Conservation (phyloP, 768 basidiomycete species). For the Hydnum rufescens region DNA sequence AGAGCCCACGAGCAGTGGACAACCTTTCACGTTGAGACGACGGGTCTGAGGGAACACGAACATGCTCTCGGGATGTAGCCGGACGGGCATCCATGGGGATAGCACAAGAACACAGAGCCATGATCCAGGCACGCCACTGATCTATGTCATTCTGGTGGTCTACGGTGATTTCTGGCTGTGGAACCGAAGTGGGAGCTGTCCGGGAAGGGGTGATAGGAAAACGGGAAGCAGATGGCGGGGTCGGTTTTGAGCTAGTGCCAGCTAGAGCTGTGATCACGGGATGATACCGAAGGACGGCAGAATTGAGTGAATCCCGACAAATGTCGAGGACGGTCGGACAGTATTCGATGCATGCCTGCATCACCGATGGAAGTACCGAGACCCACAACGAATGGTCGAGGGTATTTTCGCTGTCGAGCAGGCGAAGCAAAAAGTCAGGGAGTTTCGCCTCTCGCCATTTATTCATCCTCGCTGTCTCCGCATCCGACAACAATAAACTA, state of each 20-base stretch:
- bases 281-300: constrained; percentile 50
- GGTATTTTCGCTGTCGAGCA: constrained; percentile 50
- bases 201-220: constrained; percentile 6
- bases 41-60: constrained; percentile 47
- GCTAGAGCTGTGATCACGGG: constrained; percentile 52
- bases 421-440: constrained; percentile 37
- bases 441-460: constrained; percentile 35
- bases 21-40: constrained; percentile 67
- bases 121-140: constrained; percentile 75
- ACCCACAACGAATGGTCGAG: constrained; percentile 58
- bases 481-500: constrained; percentile 6
- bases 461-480: constrained; percentile 2
- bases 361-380: constrained; percentile 45
- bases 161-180: background rate
- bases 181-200: background rate
- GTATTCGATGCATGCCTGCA: constrained; percentile 35
- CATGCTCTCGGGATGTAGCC: constrained; percentile 41
- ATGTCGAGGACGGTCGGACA: constrained; percentile 25
- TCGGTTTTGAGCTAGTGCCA: constrained; percentile 11
- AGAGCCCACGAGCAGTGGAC: constrained; percentile 62
- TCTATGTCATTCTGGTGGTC: constrained; percentile 22
- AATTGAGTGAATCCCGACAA: constrained; percentile 47
- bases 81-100: constrained; percentile 41
- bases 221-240: constrained; percentile 22
- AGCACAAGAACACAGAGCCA: constrained; percentile 68